phyloP scores from a whole-genome alignment of 306 rosid genomes.

The Cucumis hystrix region DNA sequence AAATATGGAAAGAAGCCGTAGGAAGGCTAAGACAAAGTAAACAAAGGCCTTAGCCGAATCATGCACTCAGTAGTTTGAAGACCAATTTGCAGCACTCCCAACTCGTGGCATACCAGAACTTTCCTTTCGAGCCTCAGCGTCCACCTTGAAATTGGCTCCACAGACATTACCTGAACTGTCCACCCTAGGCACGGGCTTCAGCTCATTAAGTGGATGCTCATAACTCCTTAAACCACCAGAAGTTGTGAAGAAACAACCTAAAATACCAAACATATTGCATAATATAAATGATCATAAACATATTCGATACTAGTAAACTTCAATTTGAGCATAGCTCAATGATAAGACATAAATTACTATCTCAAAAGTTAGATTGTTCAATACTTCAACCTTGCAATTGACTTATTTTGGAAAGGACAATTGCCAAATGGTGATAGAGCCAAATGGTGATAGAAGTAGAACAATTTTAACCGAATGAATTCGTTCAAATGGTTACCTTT shows the following conservation, averaged over 20 bases:
- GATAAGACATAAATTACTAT: too few species aligned
- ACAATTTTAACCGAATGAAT: neutral
- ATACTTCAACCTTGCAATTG: neutral
- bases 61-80: conserved; percentile 45
- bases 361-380: neutral
- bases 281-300: neutral
- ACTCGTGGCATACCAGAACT: conserved; percentile 81
- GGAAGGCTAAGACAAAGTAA: conserved; percentile 12
- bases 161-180: conserved; percentile 82
- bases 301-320: too few species aligned
- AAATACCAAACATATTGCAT: neutral
- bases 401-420: neutral
- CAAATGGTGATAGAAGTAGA: neutral
- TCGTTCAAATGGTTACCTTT: conserved; percentile 40
- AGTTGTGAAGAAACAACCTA: conserved; percentile 84
- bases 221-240: conserved; percentile 84
- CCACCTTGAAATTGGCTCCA: conserved; percentile 83
- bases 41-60: conserved; percentile 9
- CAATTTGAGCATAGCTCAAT: too few species aligned
- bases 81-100: conserved; percentile 98
- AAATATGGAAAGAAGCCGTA: conserved; percentile 6
- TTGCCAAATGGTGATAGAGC: neutral
- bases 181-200: conserved; percentile 90
- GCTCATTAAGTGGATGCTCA: conserved; percentile 83
- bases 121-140: conserved; percentile 60